Evolutionary conservation across 192 early-diverging fungal genomes (phyloP).

Genomic region (Coemansia sp.): DNA sequence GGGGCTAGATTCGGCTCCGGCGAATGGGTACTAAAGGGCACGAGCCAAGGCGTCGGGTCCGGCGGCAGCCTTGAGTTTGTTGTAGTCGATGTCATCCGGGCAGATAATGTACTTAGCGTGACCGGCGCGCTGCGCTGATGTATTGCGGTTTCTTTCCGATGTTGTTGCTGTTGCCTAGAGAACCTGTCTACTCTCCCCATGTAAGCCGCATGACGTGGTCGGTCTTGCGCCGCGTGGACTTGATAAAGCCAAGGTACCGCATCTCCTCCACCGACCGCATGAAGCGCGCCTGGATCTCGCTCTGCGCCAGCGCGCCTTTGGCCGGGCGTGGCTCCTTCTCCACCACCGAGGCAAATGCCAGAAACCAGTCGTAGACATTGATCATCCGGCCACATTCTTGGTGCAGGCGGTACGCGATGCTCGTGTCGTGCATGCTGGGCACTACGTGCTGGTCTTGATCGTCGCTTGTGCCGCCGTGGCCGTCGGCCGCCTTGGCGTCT

Average conservation of each 20-base stretch:
- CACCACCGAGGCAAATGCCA: slow-evolving; percentile 75
- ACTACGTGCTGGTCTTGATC: slow-evolving; percentile 46
- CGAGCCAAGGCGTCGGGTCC: slow-evolving; percentile 61
- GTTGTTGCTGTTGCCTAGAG: no score
- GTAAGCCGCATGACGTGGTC: slow-evolving; percentile 88
- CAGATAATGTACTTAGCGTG: slow-evolving; percentile 78
- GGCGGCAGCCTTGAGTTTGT: slow-evolving; percentile 65
- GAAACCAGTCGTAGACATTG: slow-evolving; percentile 90
- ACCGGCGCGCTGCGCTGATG: slow-evolving; percentile 61
- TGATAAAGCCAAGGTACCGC: slow-evolving; percentile 86
- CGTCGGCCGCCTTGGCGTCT: neutral
- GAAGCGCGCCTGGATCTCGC: slow-evolving; percentile 77
- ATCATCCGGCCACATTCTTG: slow-evolving; percentile 90
- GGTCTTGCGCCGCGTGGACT: slow-evolving; percentile 80
- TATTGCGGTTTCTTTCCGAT: no score
- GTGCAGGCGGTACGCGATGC: slow-evolving; percentile 86
- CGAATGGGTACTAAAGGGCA: slow-evolving; percentile 65
- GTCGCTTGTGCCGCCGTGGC: slow-evolving; percentile 16
- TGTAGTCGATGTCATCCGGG: slow-evolving; percentile 68
- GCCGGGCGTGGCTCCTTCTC: slow-evolving; percentile 49
- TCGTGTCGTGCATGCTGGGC: slow-evolving; percentile 73
- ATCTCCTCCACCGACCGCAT: slow-evolving; percentile 77
- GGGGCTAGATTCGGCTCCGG: slow-evolving; percentile 47
- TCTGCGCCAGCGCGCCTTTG: slow-evolving; percentile 18
- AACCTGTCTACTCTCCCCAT: slow-evolving; percentile 63